Base-by-base conservation (phyloP, 2,329 filamentous ascomycete genomes). In the Colletotrichum chlorophyti region DNA sequence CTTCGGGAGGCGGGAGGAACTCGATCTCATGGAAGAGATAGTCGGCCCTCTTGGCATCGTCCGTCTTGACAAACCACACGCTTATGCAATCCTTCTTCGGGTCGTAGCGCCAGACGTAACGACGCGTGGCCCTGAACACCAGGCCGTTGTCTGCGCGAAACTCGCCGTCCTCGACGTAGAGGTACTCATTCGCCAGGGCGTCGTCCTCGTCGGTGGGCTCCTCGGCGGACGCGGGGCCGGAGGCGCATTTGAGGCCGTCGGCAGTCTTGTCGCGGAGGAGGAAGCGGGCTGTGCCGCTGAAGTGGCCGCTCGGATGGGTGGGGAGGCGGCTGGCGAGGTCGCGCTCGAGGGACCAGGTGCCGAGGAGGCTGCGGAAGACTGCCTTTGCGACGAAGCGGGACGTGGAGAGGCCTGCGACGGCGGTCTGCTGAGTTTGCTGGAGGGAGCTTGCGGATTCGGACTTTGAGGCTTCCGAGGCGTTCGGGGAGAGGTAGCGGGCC, bases 21-120 rank as follows among this genome's bases (percentile, higher is more conserved):
- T 88, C 81, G n/a, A 93, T 75, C 62, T 87, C 82, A 65, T 93
- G 90, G 70, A 93, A 94, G 17, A 93, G 75, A 62, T 92, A 90
- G 67, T 92, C 90, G 0, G 87, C 86, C 12, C 80, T 79, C 52
- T 77, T 77, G 14, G 79, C 72, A 63, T 91, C 86, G 14, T 89
- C 83, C 1, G 82, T 78, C 62, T 86, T 85, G 34, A 85, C 85
- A 65, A 93, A 93, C 90, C 90, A 93, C 1, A 90, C 86, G 59
- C 84, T 89, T 19, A 93, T 74, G 24, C 70, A 72, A 65, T 92
- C 89, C 1, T 67, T 74, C 9, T 55, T 65, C 62, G 88, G 86
- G 40, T 84, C 77, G 65, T 92, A 93, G 0, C 90, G 83, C 78
- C 90, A 93, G 1, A 91, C 79, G 65, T 93, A 93, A 10, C 89